Evolutionary conservation across 2,329 filamentous ascomycete genomes (phyloP), one percentile per base, ranked within the genome.

Genomic region (Aspergillus sp.): DNA sequence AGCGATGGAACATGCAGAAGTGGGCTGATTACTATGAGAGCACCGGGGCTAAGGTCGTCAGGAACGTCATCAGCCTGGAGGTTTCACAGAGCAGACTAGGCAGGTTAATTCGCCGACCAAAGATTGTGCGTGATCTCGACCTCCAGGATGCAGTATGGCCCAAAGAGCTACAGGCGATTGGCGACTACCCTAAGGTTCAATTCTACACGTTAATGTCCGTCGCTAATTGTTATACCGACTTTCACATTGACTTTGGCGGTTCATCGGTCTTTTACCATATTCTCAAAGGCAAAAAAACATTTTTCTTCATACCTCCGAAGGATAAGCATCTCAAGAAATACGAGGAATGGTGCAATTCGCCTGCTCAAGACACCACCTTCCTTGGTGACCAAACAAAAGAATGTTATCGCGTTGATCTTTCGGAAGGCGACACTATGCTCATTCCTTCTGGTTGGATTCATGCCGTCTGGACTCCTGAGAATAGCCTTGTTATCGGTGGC

Each of bases 401-500:
- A 52, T 85, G 81, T 60, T 84, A 81, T 54, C 72, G 82, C 38
- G 80, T 85, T 35, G 81, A 85, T 58, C 71, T 86, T 5, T 76
- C 73, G 39, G 79, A 80, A 49, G 82, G 82, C 30, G 82, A 86
- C 57, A 86, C 82, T 3, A 85, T 85, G 77, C 68, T 86, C 35
- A 86, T 86, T 49, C 82, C 82, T 5, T 83, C 82, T 30, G 82
- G 82, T 13, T 86, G 82, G 82, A 86, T 86, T 41, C 82, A 86
- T 56, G 82, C 82, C 26, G 82, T 86, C 6, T 85, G 83, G 79
- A 86, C 82, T 7, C 82, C 82, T 0, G 77, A 81, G 53, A 81
- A 85, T 55, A 85, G 82, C 54, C 65, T 86, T 39, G 82, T 86
- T 27, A 83, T 86, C 48, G 82, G 82, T n/a, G 82, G 82, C 40